Evolutionary conservation across 2,329 filamentous ascomycete species (phyloP).

Genomic region (Hirsutella thompsonii): DNA sequence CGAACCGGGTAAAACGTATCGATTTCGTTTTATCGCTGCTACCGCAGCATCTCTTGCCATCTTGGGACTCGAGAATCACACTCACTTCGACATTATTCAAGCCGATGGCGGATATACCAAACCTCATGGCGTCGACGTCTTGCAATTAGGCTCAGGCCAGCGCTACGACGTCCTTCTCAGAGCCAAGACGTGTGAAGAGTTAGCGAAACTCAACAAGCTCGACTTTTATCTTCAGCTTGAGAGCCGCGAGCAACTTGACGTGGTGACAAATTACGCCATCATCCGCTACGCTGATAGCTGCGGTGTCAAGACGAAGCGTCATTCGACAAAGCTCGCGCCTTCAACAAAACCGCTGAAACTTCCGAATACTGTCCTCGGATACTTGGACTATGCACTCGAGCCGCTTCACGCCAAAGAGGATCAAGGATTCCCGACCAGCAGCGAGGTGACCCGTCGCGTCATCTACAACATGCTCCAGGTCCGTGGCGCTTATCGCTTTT

Average conservation of each 20-base stretch:
- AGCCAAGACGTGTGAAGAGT: conserved; percentile 33
- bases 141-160: conserved; percentile 45
- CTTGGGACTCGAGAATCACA: conserved; percentile 43
- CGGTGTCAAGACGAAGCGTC: background rate
- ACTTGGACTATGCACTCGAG: conserved; percentile 33
- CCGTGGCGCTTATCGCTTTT: too few species aligned
- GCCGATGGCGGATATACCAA: conserved; percentile 37
- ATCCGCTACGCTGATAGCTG: conserved; percentile 22
- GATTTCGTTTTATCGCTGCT: conserved; percentile 45
- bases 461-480: too few species aligned
- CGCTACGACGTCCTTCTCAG: conserved; percentile 43
- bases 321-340: background rate
- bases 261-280: conserved; percentile 33
- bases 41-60: conserved; percentile 40
- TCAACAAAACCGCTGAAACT: conserved; percentile 17
- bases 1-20: conserved; percentile 46
- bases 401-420: conserved; percentile 12
- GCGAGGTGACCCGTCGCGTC: too few species aligned
- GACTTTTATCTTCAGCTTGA: conserved; percentile 33
- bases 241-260: conserved; percentile 34
- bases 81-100: conserved; percentile 42
- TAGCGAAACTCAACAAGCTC: conserved; percentile 12
- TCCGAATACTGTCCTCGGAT: conserved; percentile 20
- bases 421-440: conserved; percentile 20
- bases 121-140: conserved; percentile 23